Evolutionary conservation across 1,284 basidiomycete genomes (phyloP), one percentile per base, ranked within the genome.

Genomic region (Pyrrhoderma noxium): DNA sequence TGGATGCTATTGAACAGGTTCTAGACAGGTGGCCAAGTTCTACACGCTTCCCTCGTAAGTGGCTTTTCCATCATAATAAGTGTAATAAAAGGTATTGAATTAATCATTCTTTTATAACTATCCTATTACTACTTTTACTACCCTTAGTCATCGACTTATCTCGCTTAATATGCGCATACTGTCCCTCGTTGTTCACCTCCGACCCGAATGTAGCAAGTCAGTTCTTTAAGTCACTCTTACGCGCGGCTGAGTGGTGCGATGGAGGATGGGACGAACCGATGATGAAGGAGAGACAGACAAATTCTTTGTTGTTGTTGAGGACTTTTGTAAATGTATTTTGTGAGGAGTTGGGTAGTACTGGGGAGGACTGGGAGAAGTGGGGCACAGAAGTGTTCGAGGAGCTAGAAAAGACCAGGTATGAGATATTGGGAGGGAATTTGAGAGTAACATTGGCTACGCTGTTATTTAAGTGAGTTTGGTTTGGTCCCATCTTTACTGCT

Each of bases 81-180:
- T 45, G n/a, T 43, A 11, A 39, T 19, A 8, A n/a, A n/a, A n/a
- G n/a, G n/a, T n/a, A n/a, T n/a, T n/a, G n/a, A n/a, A n/a, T n/a
- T n/a, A 18, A 31, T 19, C 16, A 5, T 34, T 45, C 52, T 27
- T 18, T 31, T 18, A 14, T 7, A n/a, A 7, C n/a, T 40, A 18
- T 34, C 31, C 47, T 27, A 40, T 52, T 39, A 46, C 35, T 38
- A 54, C 43, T 19, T 19, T 36, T 21, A 22, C 51, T 46, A 55
- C 38, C 19, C 23, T n/a, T 60, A 93, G 91, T 94, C 2, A 80
- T 99, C 60, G 95, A 99, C 62, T 74, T 98, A 7, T 75, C 83
- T 44, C 83, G 95, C 25, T 73, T 93, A 25, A 67, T 95, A 8
- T 74, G 82, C n/a, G 83, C 79, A 0, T 80, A 79, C 59, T 82